Conservation (phyloP, 371 early-diverging fungal species). For the Massospora cicadina region DNA sequence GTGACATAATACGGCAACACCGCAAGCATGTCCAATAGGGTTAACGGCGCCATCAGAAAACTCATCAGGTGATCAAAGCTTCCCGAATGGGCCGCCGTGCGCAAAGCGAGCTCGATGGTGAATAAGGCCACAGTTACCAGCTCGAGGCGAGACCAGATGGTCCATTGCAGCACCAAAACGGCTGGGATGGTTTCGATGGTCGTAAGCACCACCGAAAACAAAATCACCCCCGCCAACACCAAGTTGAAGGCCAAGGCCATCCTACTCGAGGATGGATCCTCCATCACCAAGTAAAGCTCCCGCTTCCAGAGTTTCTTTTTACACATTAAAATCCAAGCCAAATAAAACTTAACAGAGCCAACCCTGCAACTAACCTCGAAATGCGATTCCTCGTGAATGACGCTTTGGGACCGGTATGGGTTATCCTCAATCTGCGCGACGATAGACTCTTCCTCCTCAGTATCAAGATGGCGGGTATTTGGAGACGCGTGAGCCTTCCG, state of each 20-base stretch:
- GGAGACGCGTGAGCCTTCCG: not conserved
- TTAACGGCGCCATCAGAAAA: slow-evolving; percentile 37
- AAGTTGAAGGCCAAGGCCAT: slow-evolving; percentile 57
- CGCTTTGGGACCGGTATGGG: not conserved
- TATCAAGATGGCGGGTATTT: not conserved
- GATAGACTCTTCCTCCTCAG: not conserved
- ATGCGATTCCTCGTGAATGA: not conserved
- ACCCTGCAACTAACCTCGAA: not conserved
- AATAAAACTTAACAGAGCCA: not conserved
- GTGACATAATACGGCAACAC: slow-evolving; percentile 69
- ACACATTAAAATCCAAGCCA: not conserved
- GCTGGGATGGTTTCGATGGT: slow-evolving; percentile 73
- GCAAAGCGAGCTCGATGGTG: slow-evolving; percentile 50
- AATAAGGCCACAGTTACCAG: slow-evolving; percentile 57
- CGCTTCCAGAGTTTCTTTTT: slow-evolving; percentile 26
- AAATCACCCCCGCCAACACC: slow-evolving; percentile 51
- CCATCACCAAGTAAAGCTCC: slow-evolving; percentile 42
- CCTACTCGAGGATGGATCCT: slow-evolving; percentile 47
- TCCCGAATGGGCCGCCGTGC: slow-evolving; percentile 51
- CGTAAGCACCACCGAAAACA: slow-evolving; percentile 55
- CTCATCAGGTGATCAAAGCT: slow-evolving; percentile 30
- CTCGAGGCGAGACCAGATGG: slow-evolving; percentile 52
- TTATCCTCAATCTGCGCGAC: not conserved
- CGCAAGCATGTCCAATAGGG: slow-evolving; percentile 60
- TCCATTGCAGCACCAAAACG: slow-evolving; percentile 37